Evolutionary conservation across 2,329 filamentous ascomycete genomes (phyloP).

Genomic region (Phoma herbarum): DNA sequence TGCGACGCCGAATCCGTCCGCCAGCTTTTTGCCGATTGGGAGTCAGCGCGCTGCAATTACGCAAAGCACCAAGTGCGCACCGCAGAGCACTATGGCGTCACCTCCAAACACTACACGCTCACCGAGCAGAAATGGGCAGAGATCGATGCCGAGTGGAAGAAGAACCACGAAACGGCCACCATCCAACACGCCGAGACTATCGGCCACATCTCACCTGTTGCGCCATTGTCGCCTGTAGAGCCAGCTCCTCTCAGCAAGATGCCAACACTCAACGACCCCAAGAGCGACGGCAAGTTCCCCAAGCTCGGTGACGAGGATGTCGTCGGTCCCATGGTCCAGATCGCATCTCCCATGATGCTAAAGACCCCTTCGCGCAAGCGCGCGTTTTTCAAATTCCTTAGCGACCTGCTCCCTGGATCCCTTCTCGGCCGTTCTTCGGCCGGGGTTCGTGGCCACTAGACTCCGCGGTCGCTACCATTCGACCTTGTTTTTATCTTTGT

Average conservation of each 20-base stretch:
- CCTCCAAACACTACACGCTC: constrained; percentile 85
- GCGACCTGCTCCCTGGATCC: constrained; percentile 49
- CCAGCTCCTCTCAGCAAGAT: constrained; percentile 69
- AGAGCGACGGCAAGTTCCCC: constrained; percentile 82
- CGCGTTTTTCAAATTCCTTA: constrained; percentile 51
- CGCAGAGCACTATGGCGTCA: constrained; percentile 88
- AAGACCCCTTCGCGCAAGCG: constrained; percentile 49
- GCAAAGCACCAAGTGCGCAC: constrained; percentile 88
- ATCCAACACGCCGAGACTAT: constrained; percentile 49
- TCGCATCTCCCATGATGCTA: constrained; percentile 49
- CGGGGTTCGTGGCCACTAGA: constrained; percentile 39
- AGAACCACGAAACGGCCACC: constrained; percentile 71
- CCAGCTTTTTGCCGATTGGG: constrained; percentile 80
- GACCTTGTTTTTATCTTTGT: constrained; percentile 44
- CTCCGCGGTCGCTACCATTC: constrained; percentile 14
- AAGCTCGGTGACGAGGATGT: constrained; percentile 90
- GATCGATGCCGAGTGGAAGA: constrained; percentile 78
- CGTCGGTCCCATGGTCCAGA: constrained; percentile 84
- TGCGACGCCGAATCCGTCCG: constrained; percentile 69
- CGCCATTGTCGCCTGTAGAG: constrained; percentile 55
- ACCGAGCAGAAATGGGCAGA: constrained; percentile 90
- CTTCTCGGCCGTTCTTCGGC: constrained; percentile 44
- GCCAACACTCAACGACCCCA: constrained; percentile 72
- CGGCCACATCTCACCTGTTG: constrained; percentile 38
- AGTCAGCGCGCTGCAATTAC: constrained; percentile 83